These are phyloP conservation scores for Fusarium sp. DNA, from an alignment of 2,329 filamentous ascomycete species.

Conservation along the genomic window DNA sequence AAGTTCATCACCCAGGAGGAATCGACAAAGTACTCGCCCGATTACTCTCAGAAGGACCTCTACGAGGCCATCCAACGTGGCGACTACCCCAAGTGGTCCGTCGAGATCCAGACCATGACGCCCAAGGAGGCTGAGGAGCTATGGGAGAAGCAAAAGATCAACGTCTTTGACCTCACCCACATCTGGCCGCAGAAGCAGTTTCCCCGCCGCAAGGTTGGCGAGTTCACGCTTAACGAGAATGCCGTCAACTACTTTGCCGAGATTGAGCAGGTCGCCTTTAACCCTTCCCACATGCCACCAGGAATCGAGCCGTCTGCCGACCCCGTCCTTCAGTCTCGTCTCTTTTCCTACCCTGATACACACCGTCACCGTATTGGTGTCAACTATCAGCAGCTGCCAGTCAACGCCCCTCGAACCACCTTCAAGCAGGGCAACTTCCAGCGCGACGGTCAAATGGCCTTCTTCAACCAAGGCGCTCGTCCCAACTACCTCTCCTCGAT, in stretches of 20 bases:
- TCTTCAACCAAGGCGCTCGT: constrained; percentile 29
- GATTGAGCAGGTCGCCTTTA: constrained; percentile 75
- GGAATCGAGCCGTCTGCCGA: constrained; percentile 72
- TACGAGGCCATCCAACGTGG: constrained; percentile 27
- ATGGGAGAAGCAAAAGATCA: constrained; percentile 46
- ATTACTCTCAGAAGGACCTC: constrained; percentile 26
- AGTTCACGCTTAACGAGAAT: constrained; percentile 75
- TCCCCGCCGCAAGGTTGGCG: constrained; percentile 60
- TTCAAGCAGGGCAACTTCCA: constrained; percentile 28
- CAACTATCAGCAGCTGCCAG: constrained; percentile 63
- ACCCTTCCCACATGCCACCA: constrained; percentile 71
- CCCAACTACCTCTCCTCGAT: constrained; percentile 27
- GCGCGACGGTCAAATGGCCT: constrained; percentile 27
- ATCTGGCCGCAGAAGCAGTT: constrained; percentile 51
- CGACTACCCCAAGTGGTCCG: constrained; percentile 64
- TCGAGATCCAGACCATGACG: constrained; percentile 59
- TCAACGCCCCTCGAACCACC: constrained; percentile 15
- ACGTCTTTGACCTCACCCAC: constrained; percentile 74
- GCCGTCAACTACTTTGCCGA: constrained; percentile 70
- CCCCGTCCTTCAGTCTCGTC: constrained; percentile 68
- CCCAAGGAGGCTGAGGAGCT: constrained; percentile 36
- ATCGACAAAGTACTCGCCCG: constrained; percentile 1
- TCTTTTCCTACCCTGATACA: constrained; percentile 71
- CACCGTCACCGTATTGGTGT: constrained; percentile 71
- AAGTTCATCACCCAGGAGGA: constrained; percentile 31